These are phyloP conservation scores for Cenchrus purpureus DNA, from an alignment of 176 grass and related monocot genomes.

Conservation along the genomic window DNA sequence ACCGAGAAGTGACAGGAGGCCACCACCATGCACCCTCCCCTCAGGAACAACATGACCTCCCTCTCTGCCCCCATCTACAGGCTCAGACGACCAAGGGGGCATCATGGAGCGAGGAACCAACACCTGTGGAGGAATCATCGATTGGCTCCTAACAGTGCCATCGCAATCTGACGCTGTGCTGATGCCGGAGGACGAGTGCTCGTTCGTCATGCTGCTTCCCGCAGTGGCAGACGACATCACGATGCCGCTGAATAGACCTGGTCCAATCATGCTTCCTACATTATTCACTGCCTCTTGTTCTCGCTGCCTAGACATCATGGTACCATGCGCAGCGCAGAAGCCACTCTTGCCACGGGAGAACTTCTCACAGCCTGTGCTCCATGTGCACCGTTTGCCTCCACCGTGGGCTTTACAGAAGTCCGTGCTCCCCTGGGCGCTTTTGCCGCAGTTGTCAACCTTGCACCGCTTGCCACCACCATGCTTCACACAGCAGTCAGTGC, in stretches of 20 bases:
- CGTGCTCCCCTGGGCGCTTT: conserved; percentile 70
- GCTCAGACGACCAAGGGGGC: conserved; percentile 43
- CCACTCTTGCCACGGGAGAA: conserved; percentile 68
- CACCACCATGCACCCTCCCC: conserved; percentile 78
- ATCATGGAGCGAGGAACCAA: conserved; percentile 78
- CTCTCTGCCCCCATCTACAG: conserved; percentile 46
- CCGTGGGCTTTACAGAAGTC: conserved; percentile 77
- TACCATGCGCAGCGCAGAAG: conserved; percentile 67
- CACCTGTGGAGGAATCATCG: conserved; percentile 65
- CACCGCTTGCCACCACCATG: conserved; percentile 72
- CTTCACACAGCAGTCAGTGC: conserved; percentile 62
- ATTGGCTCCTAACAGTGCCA: conserved; percentile 52
- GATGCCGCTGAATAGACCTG: conserved; percentile 61
- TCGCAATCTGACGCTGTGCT: conserved; percentile 57
- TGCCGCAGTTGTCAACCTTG: conserved; percentile 50
- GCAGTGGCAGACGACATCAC: conserved; percentile 49
- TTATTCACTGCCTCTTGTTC: conserved; percentile 39
- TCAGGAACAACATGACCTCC: conserved; percentile 59
- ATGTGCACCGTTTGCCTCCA: conserved; percentile 66
- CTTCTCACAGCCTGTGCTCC: conserved; percentile 66
- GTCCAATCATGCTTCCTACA: conserved; percentile 57
- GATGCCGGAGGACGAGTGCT: conserved; percentile 50
- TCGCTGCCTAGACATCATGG: conserved; percentile 57
- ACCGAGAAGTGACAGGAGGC: conserved; percentile 67
- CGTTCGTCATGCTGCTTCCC: conserved; percentile 55